Evolutionary conservation across 2,329 filamentous ascomycete species (phyloP), one percentile per base, ranked within the genome.

Genomic region (Parascedosporium putredinis): DNA sequence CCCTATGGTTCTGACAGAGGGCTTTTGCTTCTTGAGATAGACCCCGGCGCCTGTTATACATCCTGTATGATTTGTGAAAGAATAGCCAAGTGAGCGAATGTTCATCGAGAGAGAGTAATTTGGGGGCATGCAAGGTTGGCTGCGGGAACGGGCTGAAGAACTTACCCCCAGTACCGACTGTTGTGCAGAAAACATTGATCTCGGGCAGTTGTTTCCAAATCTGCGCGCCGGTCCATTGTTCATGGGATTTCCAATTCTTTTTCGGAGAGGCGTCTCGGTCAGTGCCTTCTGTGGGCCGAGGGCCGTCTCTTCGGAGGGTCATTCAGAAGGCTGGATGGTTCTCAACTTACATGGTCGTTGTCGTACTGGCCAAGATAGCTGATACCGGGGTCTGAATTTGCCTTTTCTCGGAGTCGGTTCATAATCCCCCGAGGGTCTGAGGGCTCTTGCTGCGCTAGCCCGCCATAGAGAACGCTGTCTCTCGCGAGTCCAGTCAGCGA

Each of bases 141-240:
- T n/a, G n/a, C n/a, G n/a, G n/a, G n/a, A n/a, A n/a, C n/a, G n/a
- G n/a, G n/a, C n/a, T n/a, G n/a, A n/a, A 16, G 18, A 3, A 54
- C 58, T 50, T 69, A 60, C 75, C 72, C 1, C 74, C 73, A 0
- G 76, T 81, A 1, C 78, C 78, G 70, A 81, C 74, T 1, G 74
- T 74, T 1, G 74, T 70, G 52, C 75, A 79, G 14, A 81, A 65
- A 2, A 81, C 57, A 29, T 71, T 74, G 52, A 80, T 77, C 43
- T 77, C 67, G 1, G 77, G 77, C 0, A 80, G 57, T 49, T 81
- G 78, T 49, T 64, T 68, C 44, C 72, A 64, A 14, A 81, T 77
- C 53, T 81, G 78, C 0, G 76, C 74, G 0, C 77, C 78, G 0
- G 78, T 81, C 77, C 77, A 81, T 20, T 69, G 70, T 9, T 75